phyloP scores from a whole-genome alignment of 2,329 filamentous ascomycete species.

The Diaporthe batatas region DNA sequence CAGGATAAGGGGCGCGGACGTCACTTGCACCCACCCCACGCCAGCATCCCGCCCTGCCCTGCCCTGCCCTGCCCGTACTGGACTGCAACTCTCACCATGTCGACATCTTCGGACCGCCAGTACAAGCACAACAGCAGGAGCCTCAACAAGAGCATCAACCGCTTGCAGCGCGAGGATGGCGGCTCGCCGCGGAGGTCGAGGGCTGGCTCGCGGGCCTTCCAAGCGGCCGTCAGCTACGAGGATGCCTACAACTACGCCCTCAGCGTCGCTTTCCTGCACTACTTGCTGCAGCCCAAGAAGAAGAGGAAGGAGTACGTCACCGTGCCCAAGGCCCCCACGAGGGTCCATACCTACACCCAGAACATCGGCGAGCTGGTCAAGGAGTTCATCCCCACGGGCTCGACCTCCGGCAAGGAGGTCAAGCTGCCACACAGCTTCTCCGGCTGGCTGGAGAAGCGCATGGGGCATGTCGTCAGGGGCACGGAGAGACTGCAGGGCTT shows the following conservation, averaged over 20 bases:
- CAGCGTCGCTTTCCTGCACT: constrained; percentile 90
- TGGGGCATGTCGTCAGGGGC: constrained; percentile 84
- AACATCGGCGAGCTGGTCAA: constrained; percentile 89
- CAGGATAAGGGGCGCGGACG: constrained; percentile 43
- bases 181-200: constrained; percentile 52
- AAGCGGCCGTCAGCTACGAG: constrained; percentile 71
- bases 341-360: constrained; percentile 69
- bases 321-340: constrained; percentile 71
- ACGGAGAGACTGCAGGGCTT: constrained; percentile 89
- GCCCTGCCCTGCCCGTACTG: constrained; percentile 4
- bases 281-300: constrained; percentile 90
- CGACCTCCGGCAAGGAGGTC: constrained; percentile 59
- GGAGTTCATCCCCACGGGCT: constrained; percentile 73
- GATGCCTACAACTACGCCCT: constrained; percentile 94
- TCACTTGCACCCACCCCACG: constrained; percentile 39
- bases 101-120: constrained; percentile 63
- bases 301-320: constrained; percentile 90
- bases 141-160: constrained; percentile 59
- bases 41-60: constrained; percentile 31
- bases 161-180: constrained; percentile 57
- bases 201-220: constrained; percentile 60
- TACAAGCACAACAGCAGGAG: constrained; percentile 59
- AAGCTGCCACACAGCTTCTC: constrained; percentile 72
- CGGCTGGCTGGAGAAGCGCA: constrained; percentile 72
- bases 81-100: constrained; percentile 57